Evolutionary conservation across 768 basidiomycete species (phyloP).

Genomic region (Dendrothele bispora): DNA sequence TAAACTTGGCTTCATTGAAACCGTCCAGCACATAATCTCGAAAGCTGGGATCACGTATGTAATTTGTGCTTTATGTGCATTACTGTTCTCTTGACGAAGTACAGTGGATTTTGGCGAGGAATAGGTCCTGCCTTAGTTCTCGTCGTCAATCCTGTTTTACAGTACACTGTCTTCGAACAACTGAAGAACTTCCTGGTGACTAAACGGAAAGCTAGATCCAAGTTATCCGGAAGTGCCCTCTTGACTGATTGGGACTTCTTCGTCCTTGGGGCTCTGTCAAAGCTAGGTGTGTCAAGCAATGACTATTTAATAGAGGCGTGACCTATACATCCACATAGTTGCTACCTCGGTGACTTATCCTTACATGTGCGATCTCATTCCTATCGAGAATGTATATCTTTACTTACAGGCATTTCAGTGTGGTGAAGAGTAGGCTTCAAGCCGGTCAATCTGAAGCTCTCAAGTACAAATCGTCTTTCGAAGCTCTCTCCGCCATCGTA

Average conservation of each 20-base stretch:
- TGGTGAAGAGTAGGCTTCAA: constrained; percentile 68
- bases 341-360: constrained; percentile 65
- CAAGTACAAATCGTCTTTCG: constrained; percentile 62
- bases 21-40: constrained; percentile 64
- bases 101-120: constrained; percentile 86
- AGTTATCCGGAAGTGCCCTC: constrained; percentile 42
- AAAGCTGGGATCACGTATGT: constrained; percentile 63
- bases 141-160: constrained; percentile 92
- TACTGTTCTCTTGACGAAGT: not conserved
- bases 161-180: constrained; percentile 95
- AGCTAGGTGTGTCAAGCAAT: constrained; percentile 80
- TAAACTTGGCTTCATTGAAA: constrained; percentile 65
- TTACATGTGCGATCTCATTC: constrained; percentile 52
- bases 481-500: constrained; percentile 64
- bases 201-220: constrained; percentile 54
- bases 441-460: constrained; percentile 58
- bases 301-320: no score
- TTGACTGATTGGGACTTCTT: constrained; percentile 90
- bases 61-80: not conserved
- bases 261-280: constrained; percentile 90
- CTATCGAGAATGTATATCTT: not conserved
- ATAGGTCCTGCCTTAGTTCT: constrained; percentile 90
- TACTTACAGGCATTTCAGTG: constrained; percentile 28
- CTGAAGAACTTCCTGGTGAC: constrained; percentile 82
- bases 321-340: no score